Evolutionary conservation across 225 moss, liverwort and hornwort species (phyloP).

Genomic region (Polytrichum formosum): DNA sequence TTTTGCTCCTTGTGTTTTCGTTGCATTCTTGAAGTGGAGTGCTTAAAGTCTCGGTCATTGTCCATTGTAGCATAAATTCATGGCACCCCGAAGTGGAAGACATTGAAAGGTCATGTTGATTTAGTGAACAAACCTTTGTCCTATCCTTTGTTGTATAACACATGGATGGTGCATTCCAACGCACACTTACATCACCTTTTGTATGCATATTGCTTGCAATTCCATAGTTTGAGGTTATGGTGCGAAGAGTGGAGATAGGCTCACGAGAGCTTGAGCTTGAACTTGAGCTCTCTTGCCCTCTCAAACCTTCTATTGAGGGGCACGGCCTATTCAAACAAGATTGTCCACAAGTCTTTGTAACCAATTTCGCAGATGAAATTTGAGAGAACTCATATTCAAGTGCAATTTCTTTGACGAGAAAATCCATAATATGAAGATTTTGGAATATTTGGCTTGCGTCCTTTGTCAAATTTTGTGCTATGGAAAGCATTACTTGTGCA

Average conservation of each 20-base stretch:
- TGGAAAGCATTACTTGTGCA: constrained; percentile 43
- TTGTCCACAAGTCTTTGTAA: no score
- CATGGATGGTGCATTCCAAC: no score
- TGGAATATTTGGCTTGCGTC: constrained; percentile 69
- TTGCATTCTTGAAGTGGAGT: constrained; percentile 7
- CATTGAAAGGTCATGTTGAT: no score
- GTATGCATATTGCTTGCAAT: neutral
- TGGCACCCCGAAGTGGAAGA: neutral
- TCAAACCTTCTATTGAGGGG: neutral
- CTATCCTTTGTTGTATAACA: no score
- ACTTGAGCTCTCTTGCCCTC: constrained; percentile 1
- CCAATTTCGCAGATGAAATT: constrained; percentile 7
- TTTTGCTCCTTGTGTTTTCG: neutral
- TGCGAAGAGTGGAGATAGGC: neutral
- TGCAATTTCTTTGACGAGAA: constrained; percentile 73
- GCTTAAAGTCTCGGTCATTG: neutral
- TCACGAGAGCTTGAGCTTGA: constrained; percentile 2
- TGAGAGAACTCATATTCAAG: constrained; percentile 74
- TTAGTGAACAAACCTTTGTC: no score
- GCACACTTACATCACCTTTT: no score
- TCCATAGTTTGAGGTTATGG: neutral
- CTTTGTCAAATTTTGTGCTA: constrained; percentile 61
- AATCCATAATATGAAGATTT: constrained; percentile 58
- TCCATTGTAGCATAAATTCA: neutral
- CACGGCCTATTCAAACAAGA: neutral